A percentile compares a stretch with the other conserved stretches of the same genome.
These are phyloP conservation scores for Lunularia cruciata DNA, from an alignment of 225 moss, liverwort and hornwort genomes.

Conservation along the genomic window DNA sequence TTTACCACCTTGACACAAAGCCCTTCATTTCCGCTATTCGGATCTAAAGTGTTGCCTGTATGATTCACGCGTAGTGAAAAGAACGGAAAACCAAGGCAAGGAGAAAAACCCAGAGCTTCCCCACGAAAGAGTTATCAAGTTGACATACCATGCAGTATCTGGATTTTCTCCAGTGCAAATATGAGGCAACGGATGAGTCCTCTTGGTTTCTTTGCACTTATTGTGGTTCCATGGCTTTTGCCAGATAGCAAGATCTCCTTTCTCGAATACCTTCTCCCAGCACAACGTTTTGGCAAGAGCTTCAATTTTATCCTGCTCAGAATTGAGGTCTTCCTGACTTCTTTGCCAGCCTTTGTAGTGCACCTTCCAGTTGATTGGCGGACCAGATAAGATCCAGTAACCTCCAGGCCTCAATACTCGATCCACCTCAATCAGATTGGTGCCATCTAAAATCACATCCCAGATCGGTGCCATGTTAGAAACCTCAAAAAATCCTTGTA, in stretches of 20 bases:
- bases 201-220: conserved; percentile 59
- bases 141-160: conserved; percentile 76
- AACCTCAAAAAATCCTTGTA: background rate
- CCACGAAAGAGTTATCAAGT: no score
- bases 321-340: conserved; percentile 66
- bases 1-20: no score
- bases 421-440: conserved; percentile 85
- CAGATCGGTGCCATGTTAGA: background rate
- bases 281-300: conserved; percentile 75
- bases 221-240: conserved; percentile 80
- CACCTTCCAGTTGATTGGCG: conserved; percentile 85
- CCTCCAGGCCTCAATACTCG: conserved; percentile 92
- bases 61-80: no score
- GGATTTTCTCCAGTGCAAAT: conserved; percentile 85
- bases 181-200: conserved; percentile 58
- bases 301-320: conserved; percentile 79
- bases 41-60: no score
- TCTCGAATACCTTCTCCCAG: conserved; percentile 81
- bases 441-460: conserved; percentile 57
- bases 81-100: background rate
- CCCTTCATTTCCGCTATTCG: no score
- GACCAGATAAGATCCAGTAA: conserved; percentile 92
- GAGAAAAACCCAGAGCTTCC: no score
- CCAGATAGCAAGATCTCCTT: conserved; percentile 91
- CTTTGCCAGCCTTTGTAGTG: conserved; percentile 86